These are phyloP conservation scores for Globomyces pollinis-pini DNA, from an alignment of 192 early-diverging fungal genomes.

Conservation along the genomic window DNA sequence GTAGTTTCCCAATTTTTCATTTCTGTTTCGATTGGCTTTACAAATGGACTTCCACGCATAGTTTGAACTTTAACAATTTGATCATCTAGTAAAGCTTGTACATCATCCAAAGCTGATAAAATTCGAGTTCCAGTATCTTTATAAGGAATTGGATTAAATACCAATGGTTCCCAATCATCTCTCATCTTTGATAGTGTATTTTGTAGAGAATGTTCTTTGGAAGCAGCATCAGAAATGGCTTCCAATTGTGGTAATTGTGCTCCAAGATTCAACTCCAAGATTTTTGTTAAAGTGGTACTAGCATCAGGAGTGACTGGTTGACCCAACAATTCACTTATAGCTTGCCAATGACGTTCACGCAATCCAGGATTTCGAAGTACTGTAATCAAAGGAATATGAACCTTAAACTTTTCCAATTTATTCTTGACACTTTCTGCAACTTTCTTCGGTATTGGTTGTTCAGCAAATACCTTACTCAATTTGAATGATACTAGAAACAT, in stretches of 20 bases:
- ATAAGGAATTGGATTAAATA: constrained; percentile 49
- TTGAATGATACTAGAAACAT: constrained; percentile 52
- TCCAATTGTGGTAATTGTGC: constrained; percentile 45
- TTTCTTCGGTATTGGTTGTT: constrained; percentile 47
- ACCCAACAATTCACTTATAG: constrained; percentile 46
- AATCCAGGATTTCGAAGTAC: constrained; percentile 50
- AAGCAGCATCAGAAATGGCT: constrained; percentile 48
- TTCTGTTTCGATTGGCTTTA: constrained; percentile 58
- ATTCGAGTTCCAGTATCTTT: constrained; percentile 54
- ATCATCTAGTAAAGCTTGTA: constrained; percentile 52
- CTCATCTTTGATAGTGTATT: constrained; percentile 51
- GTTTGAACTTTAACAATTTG: constrained; percentile 59
- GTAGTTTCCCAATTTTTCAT: constrained; percentile 48
- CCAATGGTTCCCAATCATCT: constrained; percentile 49
- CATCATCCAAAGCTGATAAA: constrained; percentile 50
- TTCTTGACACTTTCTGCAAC: constrained; percentile 56
- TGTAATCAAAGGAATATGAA: constrained; percentile 42
- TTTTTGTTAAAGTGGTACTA: constrained; percentile 41
- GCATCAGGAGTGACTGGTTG: constrained; percentile 48
- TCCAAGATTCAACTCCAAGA: constrained; percentile 42
- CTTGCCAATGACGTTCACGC: constrained; percentile 46
- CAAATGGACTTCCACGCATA: constrained; percentile 49
- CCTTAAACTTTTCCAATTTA: constrained; percentile 51
- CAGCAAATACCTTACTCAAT: constrained; percentile 43
- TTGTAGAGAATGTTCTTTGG: constrained; percentile 50